Evolutionary conservation across 768 basidiomycete species (phyloP), one percentile per base, ranked within the genome.

Genomic region (Rhizopogon vinicolor): DNA sequence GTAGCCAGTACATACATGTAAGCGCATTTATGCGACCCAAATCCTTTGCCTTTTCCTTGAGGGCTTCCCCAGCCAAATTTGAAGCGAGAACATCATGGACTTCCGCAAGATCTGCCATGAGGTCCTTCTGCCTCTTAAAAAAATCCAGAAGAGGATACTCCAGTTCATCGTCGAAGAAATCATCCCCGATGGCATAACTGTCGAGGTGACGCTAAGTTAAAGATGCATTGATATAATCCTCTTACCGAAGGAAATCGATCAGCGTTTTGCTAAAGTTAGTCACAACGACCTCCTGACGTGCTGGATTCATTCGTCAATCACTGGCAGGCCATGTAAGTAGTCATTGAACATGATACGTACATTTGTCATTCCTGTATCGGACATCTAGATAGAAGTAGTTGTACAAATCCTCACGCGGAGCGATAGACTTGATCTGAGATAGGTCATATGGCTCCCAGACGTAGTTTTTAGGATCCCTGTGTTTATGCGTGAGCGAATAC

Each of bases 301-400:
- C 46, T 48, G 14, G 8, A 19, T 4, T 14, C 33, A 48, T 19
- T 48, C 12, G 33, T 48, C 33, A 35, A 35, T 18, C 12, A 25
- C 25, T 25, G 25, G 25, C 25, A 25, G 25, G 25, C 4, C 12
- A 31, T 3, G 31, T 25, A 18, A 7, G 22, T 12, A 22, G 19
- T 37, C 9, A 13, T 5, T 22, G 14, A 49, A 3, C 4, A 35
- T 14, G 8, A 25, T 6, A 3, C 48, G 7, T 12, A 49, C 48
- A 22, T 49, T 3, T 1, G 3, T 16, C 19, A 16, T 37, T 6
- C 18, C 5, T 16, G 19, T 35, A 37, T 22, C 8, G 33, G 48
- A 22, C 13, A 10, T 52, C 41, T 39, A 65, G 55, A 53, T 60
- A 53, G 13, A 64, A 65, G 40, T 64, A 65, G 41, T 57, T 64